These are phyloP conservation scores for Macrotyloma uniflorum DNA, from an alignment of 306 rosid genomes.

Conservation along the genomic window DNA sequence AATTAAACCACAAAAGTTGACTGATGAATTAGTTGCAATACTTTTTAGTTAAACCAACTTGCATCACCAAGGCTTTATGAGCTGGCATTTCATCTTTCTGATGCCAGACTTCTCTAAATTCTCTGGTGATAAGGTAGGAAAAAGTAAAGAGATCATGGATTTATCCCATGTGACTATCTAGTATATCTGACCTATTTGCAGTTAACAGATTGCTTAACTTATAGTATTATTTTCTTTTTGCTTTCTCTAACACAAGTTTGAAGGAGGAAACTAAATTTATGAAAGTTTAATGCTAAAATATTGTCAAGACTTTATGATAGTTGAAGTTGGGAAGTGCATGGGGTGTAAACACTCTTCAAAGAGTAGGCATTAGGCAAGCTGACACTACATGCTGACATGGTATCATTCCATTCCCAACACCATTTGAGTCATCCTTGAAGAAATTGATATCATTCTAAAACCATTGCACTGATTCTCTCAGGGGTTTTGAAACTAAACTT, in stretches of 20 bases:
- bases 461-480: neutral
- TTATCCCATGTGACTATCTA: neutral
- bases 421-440: neutral
- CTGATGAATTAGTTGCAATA: neutral
- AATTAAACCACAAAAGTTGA: neutral
- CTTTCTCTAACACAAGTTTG: neutral
- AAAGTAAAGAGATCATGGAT: neutral
- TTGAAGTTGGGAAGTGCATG: neutral
- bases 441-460: neutral
- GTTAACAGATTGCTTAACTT: neutral
- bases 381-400: no score
- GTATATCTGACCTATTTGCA: neutral
- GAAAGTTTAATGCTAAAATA: neutral
- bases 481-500: neutral
- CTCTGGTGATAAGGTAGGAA: neutral
- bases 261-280: neutral
- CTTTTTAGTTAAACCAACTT: neutral
- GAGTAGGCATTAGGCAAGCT: neutral
- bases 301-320: neutral
- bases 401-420: neutral
- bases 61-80: constrained; percentile 50
- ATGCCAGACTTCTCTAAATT: constrained; percentile 42
- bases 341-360: neutral
- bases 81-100: constrained; percentile 54
- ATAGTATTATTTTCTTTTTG: neutral